Conservation (phyloP, 768 basidiomycete species). For the Panaeolus papilionaceus region DNA sequence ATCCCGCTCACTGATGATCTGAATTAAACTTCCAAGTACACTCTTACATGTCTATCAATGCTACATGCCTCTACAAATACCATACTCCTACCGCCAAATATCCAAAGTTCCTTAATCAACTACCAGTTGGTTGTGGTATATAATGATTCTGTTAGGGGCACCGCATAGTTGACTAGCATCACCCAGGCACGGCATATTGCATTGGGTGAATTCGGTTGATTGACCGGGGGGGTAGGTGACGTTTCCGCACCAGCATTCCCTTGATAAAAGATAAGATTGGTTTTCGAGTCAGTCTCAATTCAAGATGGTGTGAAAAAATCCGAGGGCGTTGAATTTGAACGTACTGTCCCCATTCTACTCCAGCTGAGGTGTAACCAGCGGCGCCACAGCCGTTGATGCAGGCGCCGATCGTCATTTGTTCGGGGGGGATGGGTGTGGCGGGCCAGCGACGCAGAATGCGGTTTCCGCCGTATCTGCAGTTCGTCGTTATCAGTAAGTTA, state of each 20-base stretch:
- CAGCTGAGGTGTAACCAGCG: slow-evolving; percentile 13
- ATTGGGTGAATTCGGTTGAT: not conserved
- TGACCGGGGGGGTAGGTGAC: not conserved
- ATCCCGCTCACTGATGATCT: no score
- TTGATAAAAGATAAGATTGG: not conserved
- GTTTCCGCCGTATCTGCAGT: not conserved
- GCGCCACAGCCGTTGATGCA: slow-evolving; percentile 13
- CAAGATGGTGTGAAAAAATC: not conserved
- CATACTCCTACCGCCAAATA: no score
- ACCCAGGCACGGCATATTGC: not conserved
- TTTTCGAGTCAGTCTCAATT: not conserved
- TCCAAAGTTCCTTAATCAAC: no score
- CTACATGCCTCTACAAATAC: no score
- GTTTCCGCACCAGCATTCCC: slow-evolving; percentile 17
- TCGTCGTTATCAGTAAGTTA: no score
- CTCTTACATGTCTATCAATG: no score
- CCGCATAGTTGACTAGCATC: not conserved
- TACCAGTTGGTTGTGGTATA: not conserved
- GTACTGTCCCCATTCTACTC: slow-evolving; percentile 8
- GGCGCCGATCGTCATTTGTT: not conserved
- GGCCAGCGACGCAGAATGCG: not conserved
- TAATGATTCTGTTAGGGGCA: not conserved
- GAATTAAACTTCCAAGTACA: no score
- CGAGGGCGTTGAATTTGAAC: not conserved
- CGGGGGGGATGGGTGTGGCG: not conserved